Base-by-base conservation (phyloP, 768 basidiomycete species). In the Phlegmacium glaucopus region DNA sequence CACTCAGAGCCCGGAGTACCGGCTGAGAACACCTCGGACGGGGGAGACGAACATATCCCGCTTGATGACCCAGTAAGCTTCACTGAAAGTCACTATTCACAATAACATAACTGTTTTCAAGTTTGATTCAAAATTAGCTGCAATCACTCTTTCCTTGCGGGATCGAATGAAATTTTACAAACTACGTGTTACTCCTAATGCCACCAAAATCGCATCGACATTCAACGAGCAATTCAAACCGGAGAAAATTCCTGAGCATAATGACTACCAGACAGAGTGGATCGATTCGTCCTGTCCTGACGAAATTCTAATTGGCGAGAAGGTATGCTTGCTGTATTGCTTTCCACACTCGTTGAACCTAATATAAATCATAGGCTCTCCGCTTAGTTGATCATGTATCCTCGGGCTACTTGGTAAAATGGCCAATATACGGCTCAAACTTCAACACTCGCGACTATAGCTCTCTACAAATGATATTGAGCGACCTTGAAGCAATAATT, bases 111-210 rank as follows among this genome's bases (percentile, higher is more conserved):
- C 25, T n/a, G 37, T 25, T 17, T 45, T 44, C 28, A 10, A 90
- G 88, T 87, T 92, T 49, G 83, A 89, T 50, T 74, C 77, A 17
- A 92, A 92, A 59, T 76, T 95, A 22, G 74, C 82, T 3, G 80
- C 81, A 4, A 83, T 90, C 15, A 77, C 78, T 1, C 66, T 80
- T 34, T 89, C 89, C 3, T 72, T 92, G 35, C 80, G 87, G 18
- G 89, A 90, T 45, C 72, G 89, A 44, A 90, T 91, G 89, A 77
- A 83, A 26, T 91, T 91, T 62, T 91, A 91, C 66, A 90, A 90
- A 63, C 72, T 90, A 47, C 78, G 77, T 44, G 85, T 83, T 45
- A 91, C 82, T 17, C 85, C 74, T 16, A 86, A 82, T 62, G 86
- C 81, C 35, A 78, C 79, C 6, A 73, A 71, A 41, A 83, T 88